These are phyloP conservation scores for Xylaria sp. DNA, from an alignment of 2,329 filamentous ascomycete species.

Conservation along the genomic window DNA sequence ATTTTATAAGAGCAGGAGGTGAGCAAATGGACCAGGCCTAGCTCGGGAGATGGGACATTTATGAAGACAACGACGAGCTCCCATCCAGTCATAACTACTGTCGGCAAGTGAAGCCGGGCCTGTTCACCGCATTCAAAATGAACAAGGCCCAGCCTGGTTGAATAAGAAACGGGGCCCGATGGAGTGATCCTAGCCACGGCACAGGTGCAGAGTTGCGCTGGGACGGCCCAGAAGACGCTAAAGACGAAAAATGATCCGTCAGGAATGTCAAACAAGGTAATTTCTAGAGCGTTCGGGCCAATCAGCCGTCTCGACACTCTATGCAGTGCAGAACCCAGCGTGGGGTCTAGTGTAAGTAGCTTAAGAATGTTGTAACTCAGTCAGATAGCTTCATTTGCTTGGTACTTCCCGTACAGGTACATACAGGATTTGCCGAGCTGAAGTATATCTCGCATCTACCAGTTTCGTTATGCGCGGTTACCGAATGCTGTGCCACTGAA, in stretches of 20 bases:
- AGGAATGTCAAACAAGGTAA: constrained; percentile 36
- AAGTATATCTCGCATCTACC: constrained; percentile 3
- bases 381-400: constrained; percentile 12
- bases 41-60: constrained; percentile 23
- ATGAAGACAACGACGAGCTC: constrained; percentile 7
- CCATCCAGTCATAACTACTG: constrained; percentile 26
- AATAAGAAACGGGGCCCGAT: constrained; percentile 12
- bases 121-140: constrained; percentile 33
- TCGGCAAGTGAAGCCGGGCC: constrained; percentile 37
- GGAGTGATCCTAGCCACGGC: constrained; percentile 26
- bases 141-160: constrained; percentile 25
- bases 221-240: constrained; percentile 34
- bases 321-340: constrained; percentile 22
- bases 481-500: constrained; percentile 24
- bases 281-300: constrained; percentile 26
- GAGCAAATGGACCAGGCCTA: constrained; percentile 15
- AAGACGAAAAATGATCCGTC: constrained; percentile 30
- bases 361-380: constrained; percentile 12
- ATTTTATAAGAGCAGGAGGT: constrained; percentile 26
- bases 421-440: constrained; percentile 13
- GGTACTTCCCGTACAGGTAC: constrained; percentile 19
- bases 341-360: constrained; percentile 29
- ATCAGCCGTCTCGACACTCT: constrained; percentile 27
- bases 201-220: constrained; percentile 30
- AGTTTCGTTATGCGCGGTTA: constrained; percentile 27